A percentile compares a stretch with the other conserved stretches of the same genome.
Evolutionary conservation across 192 early-diverging fungal species (phyloP).

Genomic region (Coemansia sp.): DNA sequence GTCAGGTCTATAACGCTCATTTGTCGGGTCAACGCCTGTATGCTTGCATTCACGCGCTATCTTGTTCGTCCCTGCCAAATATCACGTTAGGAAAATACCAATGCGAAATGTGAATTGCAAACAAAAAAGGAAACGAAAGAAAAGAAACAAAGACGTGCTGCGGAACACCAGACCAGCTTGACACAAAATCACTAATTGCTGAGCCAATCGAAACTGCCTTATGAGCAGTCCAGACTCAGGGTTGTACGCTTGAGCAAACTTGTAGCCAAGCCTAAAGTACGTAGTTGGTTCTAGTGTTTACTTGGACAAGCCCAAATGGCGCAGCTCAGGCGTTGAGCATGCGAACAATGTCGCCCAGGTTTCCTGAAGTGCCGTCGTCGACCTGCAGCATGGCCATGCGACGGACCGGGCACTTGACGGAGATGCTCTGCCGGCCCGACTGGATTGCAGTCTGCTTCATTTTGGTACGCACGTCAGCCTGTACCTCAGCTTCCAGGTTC

Average conservation of each 20-base stretch:
- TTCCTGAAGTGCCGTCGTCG: slow-evolving; percentile 44
- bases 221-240: neutral
- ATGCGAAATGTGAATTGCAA: neutral
- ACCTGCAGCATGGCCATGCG: slow-evolving; percentile 49
- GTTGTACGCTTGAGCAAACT: too few species aligned
- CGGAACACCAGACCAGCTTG: neutral
- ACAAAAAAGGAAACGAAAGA: neutral
- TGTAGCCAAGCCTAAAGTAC: too few species aligned
- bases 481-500: slow-evolving; percentile 46
- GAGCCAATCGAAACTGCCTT: neutral
- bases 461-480: slow-evolving; percentile 48
- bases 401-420: slow-evolving; percentile 46
- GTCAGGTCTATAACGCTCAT: slow-evolving; percentile 48
- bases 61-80: too few species aligned
- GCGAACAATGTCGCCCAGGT: slow-evolving; percentile 50
- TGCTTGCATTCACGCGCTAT: neutral
- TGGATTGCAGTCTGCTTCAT: slow-evolving; percentile 41
- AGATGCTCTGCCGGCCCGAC: slow-evolving; percentile 43
- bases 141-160: slow-evolving; percentile 8
- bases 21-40: neutral
- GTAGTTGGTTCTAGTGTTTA: too few species aligned
- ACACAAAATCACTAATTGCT: neutral
- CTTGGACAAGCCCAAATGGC: neutral
- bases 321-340: slow-evolving; percentile 30
- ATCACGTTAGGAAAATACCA: too few species aligned